phyloP scores from a whole-genome alignment of 1,284 basidiomycete genomes.

The Ustilago lituana region DNA sequence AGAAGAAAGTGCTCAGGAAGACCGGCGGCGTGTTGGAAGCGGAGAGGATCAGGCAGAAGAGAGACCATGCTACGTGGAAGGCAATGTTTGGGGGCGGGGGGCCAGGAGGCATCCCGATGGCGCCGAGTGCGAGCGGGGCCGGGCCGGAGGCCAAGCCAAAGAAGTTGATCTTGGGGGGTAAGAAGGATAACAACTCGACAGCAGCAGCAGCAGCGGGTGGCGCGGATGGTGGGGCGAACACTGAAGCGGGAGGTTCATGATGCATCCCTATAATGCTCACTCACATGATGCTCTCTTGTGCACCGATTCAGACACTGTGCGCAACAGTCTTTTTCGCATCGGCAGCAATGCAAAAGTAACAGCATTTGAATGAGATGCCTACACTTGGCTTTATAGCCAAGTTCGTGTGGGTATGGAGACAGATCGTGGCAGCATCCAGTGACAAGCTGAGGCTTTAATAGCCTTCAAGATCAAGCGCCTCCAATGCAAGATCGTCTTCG shows the following conservation, averaged over 20 bases:
- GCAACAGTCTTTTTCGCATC: background rate
- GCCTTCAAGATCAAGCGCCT: conserved; percentile 85
- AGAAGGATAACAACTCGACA: conserved; percentile 11
- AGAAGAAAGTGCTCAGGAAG: conserved; percentile 62
- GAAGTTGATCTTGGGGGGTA: conserved; percentile 43
- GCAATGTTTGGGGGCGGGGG: conserved; percentile 62
- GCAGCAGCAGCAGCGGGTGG: background rate
- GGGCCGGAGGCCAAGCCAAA: conserved; percentile 36
- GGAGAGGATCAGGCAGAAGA: conserved; percentile 59
- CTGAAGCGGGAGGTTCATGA: too few relatives aligned
- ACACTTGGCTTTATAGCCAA: too few relatives aligned
- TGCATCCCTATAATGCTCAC: too few relatives aligned
- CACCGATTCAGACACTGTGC: too few relatives aligned
- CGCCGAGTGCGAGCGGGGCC: conserved; percentile 16
- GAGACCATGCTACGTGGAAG: conserved; percentile 62
- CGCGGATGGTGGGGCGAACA: too few relatives aligned
- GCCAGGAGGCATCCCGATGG: conserved; percentile 37
- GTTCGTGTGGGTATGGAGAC: too few relatives aligned
- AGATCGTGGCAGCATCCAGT: too few relatives aligned
- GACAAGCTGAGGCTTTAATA: too few relatives aligned
- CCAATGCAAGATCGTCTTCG: conserved; percentile 97
- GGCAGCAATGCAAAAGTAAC: too few relatives aligned
- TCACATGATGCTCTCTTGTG: too few relatives aligned
- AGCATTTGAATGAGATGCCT: too few relatives aligned
- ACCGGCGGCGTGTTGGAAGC: conserved; percentile 63